Evolutionary conservation across 192 early-diverging fungal genomes (phyloP).

Genomic region (Backusella luteola): DNA sequence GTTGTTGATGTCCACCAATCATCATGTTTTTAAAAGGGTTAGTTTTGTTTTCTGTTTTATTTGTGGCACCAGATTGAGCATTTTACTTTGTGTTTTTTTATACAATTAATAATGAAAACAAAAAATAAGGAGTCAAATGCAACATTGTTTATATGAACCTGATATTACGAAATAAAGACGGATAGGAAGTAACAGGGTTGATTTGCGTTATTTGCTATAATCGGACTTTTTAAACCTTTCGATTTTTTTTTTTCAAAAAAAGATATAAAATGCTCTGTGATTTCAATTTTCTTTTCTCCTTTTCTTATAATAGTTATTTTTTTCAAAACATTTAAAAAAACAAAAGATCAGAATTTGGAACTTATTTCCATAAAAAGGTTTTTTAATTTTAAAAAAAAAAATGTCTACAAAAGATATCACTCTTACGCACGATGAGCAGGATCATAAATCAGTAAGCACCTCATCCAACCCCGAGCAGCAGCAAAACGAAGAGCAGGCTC

Average conservation of each 20-base stretch:
- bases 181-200: neutral
- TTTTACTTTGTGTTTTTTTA: neutral
- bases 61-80: neutral
- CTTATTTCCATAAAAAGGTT: slow-evolving; percentile 4
- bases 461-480: neutral
- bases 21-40: neutral
- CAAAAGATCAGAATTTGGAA: neutral
- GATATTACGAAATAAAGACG: neutral
- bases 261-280: neutral
- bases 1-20: neutral
- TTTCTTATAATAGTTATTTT: neutral
- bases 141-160: neutral
- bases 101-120: neutral
- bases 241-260: no score
- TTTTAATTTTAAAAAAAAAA: neutral
- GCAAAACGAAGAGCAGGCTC: neutral
- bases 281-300: neutral
- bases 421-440: neutral
- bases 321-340: neutral
- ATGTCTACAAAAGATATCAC: neutral
- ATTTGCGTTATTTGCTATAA: neutral
- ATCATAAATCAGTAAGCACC: neutral
- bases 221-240: neutral
- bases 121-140: neutral
- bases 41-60: neutral